Percentiles rank a stretch among this genome's conserved stretches.
phyloP scores from a whole-genome alignment of 2,329 filamentous ascomycete species.

The Trichophyton benhamiae region DNA sequence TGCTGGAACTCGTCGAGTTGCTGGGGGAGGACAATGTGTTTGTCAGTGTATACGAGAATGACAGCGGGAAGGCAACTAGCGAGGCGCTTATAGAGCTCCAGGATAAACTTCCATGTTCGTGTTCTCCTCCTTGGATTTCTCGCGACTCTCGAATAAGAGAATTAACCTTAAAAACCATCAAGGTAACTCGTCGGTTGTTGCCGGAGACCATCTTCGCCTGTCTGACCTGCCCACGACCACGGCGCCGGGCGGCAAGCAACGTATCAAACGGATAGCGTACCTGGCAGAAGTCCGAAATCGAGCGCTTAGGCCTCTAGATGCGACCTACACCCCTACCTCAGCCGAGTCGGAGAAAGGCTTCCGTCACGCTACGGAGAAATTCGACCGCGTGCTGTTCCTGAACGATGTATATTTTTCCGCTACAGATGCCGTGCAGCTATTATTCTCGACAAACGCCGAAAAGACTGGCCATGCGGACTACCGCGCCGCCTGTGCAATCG shows the following conservation, averaged over 20 bases:
- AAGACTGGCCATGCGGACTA: slow-evolving; percentile 5
- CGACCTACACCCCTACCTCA: background rate
- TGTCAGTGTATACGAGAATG: slow-evolving; percentile 12
- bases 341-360: slow-evolving; percentile 2
- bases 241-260: slow-evolving; percentile 4
- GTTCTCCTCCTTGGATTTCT: background rate
- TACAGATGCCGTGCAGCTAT: slow-evolving; percentile 4
- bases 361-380: background rate
- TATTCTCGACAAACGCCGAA: slow-evolving; percentile 10
- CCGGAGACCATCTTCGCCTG: slow-evolving; percentile 8
- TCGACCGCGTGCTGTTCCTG: slow-evolving; percentile 9
- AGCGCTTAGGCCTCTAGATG: slow-evolving; percentile 9
- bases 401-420: slow-evolving; percentile 11
- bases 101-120: slow-evolving; percentile 9
- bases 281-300: slow-evolving; percentile 11
- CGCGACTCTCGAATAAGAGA: background rate
- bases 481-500: slow-evolving; percentile 10
- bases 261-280: slow-evolving; percentile 9
- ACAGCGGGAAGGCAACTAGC: slow-evolving; percentile 6
- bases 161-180: background rate
- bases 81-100: slow-evolving; percentile 8
- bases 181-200: slow-evolving; percentile 11
- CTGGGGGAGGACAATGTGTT: slow-evolving; percentile 10
- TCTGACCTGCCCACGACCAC: slow-evolving; percentile 6
- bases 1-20: slow-evolving; percentile 8